Conservation (phyloP, 2,329 filamentous ascomycete species). For the Trichoderma citrinoviride region DNA sequence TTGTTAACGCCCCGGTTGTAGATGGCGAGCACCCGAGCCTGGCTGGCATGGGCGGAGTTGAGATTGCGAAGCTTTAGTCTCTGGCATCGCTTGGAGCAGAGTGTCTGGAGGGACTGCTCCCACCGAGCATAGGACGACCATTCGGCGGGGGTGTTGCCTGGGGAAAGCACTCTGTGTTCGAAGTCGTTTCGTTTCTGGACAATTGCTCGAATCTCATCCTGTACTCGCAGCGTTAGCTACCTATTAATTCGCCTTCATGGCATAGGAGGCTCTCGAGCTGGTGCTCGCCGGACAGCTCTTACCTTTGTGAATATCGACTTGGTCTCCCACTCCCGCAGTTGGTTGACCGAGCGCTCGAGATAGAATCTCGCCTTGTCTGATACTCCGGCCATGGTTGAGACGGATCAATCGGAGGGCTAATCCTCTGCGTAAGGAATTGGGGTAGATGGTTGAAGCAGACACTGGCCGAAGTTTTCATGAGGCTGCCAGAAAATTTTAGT, state of each 20-base stretch:
- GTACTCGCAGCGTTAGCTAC: conserved; percentile 1
- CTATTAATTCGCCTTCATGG: background rate
- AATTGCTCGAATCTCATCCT: conserved; percentile 88
- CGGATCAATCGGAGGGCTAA: background rate
- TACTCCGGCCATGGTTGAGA: conserved; percentile 66
- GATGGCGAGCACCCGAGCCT: conserved; percentile 82
- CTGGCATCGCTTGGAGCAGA: conserved; percentile 79
- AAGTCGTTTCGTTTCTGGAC: conserved; percentile 88
- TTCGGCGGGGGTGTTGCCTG: conserved; percentile 72
- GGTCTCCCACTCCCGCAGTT: conserved; percentile 86
- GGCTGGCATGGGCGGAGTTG: conserved; percentile 66
- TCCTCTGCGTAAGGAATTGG: background rate
- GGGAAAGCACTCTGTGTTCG: conserved; percentile 84
- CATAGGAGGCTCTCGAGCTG: background rate
- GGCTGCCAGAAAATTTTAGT: conserved; percentile 29
- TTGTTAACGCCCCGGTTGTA: conserved; percentile 82
- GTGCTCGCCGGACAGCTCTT: conserved; percentile 23
- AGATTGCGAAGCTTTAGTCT: conserved; percentile 70
- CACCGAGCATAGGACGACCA: conserved; percentile 80
- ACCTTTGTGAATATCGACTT: conserved; percentile 88
- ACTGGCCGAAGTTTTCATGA: conserved; percentile 27
- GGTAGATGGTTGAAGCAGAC: background rate
- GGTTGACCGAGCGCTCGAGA: conserved; percentile 86
- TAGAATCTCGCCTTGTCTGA: conserved; percentile 95
- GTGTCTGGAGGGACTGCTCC: conserved; percentile 67